Evolutionary conservation across 495 filamentous ascomycete species (phyloP).

Genomic region (Aspergillus avenaceus): DNA sequence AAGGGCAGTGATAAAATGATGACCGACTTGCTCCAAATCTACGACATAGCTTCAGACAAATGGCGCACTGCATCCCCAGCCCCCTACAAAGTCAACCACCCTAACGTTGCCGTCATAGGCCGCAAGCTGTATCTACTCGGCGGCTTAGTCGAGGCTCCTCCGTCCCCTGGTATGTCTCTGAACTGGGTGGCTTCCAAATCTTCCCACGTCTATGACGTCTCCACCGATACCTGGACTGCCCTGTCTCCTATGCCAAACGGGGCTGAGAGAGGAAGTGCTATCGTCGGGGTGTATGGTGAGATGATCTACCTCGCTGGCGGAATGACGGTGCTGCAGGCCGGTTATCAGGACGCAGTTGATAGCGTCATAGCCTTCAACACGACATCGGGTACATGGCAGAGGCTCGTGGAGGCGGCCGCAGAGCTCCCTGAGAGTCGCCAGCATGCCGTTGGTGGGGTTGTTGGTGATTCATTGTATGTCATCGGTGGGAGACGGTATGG

Average conservation of each 20-base stretch:
- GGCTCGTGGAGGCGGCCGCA: background rate
- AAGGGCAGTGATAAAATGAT: background rate
- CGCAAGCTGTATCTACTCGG: background rate
- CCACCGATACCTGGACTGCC: conserved; percentile 1
- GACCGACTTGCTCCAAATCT: conserved; percentile 3
- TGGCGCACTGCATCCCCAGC: background rate
- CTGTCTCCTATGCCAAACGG: background rate
- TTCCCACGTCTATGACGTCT: background rate
- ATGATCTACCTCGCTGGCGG: conserved; percentile 4
- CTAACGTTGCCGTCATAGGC: background rate
- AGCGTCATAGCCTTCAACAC: conserved; percentile 2
- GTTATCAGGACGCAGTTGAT: conserved; percentile 1
- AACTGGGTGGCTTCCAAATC: background rate
- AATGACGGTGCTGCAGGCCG: background rate
- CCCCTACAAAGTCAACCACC: background rate
- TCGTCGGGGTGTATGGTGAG: background rate
- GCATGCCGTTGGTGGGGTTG: background rate
- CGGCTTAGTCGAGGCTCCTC: background rate
- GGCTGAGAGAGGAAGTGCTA: background rate
- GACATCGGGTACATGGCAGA: background rate
- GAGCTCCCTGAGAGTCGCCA: background rate
- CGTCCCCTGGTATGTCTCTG: background rate
- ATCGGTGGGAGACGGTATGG: background rate
- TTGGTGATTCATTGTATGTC: conserved; percentile 2
- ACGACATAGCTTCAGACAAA: background rate